These are phyloP conservation scores for Nicotiana paniculata DNA, from an alignment of 257 asterid species.

Conservation along the genomic window DNA sequence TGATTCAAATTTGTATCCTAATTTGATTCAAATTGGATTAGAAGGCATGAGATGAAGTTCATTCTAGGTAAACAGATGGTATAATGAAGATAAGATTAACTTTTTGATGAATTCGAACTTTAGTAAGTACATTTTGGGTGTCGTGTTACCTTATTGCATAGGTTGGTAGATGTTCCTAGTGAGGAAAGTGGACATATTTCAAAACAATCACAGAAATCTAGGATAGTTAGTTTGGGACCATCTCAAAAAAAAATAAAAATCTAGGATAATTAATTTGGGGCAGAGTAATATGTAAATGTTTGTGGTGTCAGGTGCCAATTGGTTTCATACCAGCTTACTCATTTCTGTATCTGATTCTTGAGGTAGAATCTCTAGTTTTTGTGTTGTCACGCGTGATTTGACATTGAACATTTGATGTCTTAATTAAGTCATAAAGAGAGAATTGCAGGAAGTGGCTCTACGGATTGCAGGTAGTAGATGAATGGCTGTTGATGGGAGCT, in stretches of 20 bases:
- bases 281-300: neutral
- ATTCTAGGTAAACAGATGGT: neutral
- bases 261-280: neutral
- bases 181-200: neutral
- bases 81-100: neutral
- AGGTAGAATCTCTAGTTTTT: neutral
- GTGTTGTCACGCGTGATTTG: neutral
- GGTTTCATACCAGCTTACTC: neutral
- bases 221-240: neutral
- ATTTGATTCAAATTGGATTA: neutral
- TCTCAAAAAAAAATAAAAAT: neutral
- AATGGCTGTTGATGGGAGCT: neutral
- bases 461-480: slow-evolving; percentile 2
- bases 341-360: neutral
- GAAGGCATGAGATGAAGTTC: neutral
- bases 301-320: neutral
- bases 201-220: neutral
- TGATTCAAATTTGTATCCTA: neutral
- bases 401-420: neutral
- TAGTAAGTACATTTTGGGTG: neutral
- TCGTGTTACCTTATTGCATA: neutral
- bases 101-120: neutral
- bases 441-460: slow-evolving; percentile 1
- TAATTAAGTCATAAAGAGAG: neutral
- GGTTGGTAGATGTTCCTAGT: neutral